Conservation (phyloP, 495 filamentous ascomycete genomes). For the Daldinia caldariorum region DNA sequence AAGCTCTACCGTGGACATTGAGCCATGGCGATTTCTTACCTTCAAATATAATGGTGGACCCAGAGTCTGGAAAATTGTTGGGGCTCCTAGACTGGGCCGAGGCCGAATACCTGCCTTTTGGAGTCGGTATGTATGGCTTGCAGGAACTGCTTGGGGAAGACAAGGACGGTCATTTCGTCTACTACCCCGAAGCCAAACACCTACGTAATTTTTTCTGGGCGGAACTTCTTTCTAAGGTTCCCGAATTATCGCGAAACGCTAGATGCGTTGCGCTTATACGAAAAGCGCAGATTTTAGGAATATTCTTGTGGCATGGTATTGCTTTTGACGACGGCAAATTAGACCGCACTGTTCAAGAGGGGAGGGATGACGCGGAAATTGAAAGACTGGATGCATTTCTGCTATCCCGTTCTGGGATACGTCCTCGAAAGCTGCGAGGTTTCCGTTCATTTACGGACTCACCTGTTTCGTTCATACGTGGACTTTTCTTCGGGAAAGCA, state of each 20-base stretch:
- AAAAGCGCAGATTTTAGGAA: constrained; percentile 59
- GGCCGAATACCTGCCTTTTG: constrained; percentile 65
- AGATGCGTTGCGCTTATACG: constrained; percentile 47
- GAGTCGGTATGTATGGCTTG: constrained; percentile 64
- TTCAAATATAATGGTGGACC: constrained; percentile 63
- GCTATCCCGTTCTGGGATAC: constrained; percentile 11
- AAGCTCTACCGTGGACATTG: constrained; percentile 60
- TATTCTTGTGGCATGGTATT: constrained; percentile 68
- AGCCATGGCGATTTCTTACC: constrained; percentile 67
- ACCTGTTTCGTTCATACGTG: constrained; percentile 30
- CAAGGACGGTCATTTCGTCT: constrained; percentile 49
- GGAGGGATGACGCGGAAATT: constrained; percentile 60
- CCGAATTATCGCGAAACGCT: constrained; percentile 44
- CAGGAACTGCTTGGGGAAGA: constrained; percentile 63
- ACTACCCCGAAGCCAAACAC: constrained; percentile 52
- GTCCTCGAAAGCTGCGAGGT: constrained; percentile 7
- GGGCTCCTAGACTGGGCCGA: constrained; percentile 72
- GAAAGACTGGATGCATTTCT: constrained; percentile 54
- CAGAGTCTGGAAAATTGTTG: constrained; percentile 47
- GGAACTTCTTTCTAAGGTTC: constrained; percentile 50
- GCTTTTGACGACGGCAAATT: constrained; percentile 66
- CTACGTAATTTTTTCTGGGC: constrained; percentile 61
- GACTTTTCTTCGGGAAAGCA: constrained; percentile 27
- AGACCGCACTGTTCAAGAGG: constrained; percentile 61
- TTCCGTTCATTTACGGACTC: constrained; percentile 23